A percentile compares a stretch with the other conserved stretches of the same genome.
These are phyloP conservation scores for Epichloe hybrida DNA, from an alignment of 2,329 filamentous ascomycete genomes.

Conservation along the genomic window DNA sequence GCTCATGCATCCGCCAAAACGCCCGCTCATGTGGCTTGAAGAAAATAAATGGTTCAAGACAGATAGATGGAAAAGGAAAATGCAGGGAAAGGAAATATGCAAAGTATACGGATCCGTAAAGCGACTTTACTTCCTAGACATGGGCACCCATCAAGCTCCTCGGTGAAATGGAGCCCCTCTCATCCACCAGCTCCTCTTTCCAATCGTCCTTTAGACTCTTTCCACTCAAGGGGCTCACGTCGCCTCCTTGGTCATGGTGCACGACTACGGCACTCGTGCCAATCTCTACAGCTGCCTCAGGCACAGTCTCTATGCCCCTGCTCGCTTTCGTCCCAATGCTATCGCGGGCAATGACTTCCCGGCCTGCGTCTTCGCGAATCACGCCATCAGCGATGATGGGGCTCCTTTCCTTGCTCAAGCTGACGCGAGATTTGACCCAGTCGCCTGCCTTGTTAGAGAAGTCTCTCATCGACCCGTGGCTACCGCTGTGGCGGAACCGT, in stretches of 20 bases:
- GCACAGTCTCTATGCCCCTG: constrained; percentile 3
- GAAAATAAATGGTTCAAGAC: not conserved
- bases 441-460: constrained; percentile 13
- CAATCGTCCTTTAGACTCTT: not conserved
- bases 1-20: too few species aligned
- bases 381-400: not conserved
- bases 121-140: not conserved
- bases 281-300: constrained; percentile 4
- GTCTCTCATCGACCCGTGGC: constrained; percentile 10
- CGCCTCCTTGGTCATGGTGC: not conserved
- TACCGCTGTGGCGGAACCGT: constrained; percentile 3
- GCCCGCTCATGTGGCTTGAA: not conserved
- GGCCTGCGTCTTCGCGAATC: not conserved
- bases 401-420: constrained; percentile 7
- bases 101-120: not conserved
- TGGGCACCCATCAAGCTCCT: not conserved
- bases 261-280: constrained; percentile 3
- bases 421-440: constrained; percentile 16
- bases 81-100: not conserved
- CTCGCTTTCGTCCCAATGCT: not conserved
- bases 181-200: not conserved
- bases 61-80: not conserved
- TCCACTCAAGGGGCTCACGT: constrained; percentile 3
- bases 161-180: not conserved
- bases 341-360: not conserved